Conservation (phyloP, 352 stramenopile genomes). For the Pythium brachiatum region DNA sequence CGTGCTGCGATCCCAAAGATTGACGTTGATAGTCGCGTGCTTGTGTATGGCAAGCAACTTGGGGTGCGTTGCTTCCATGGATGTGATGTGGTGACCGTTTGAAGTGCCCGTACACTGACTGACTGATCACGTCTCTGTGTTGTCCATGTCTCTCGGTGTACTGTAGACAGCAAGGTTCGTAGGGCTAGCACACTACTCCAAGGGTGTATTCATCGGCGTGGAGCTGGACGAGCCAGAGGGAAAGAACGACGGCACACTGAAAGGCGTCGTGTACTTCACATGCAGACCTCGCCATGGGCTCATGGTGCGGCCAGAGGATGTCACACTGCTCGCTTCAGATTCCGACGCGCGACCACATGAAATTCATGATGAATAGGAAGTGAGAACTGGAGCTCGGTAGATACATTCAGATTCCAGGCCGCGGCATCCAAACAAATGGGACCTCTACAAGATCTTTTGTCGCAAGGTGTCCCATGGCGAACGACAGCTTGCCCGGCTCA, state of each 20-base stretch:
- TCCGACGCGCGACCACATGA: background rate
- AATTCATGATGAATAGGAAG: background rate
- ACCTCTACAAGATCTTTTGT: too few species aligned
- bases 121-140: background rate
- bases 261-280: slow-evolving; percentile 64
- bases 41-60: background rate
- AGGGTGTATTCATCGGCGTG: slow-evolving; percentile 67
- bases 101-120: background rate
- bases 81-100: too few species aligned
- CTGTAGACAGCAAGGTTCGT: slow-evolving; percentile 57
- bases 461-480: background rate
- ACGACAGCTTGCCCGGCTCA: background rate
- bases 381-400: background rate
- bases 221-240: slow-evolving; percentile 49
- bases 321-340: background rate
- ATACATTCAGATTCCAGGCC: slow-evolving; percentile 1
- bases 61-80: background rate
- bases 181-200: slow-evolving; percentile 66
- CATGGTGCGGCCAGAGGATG: slow-evolving; percentile 50
- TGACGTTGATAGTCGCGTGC: background rate
- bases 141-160: background rate
- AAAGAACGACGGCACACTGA: slow-evolving; percentile 76
- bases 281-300: slow-evolving; percentile 52
- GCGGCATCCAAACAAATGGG: background rate
- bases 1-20: background rate